phyloP scores from a whole-genome alignment of 805 yeast species.

The Candida nonsorbophila region DNA sequence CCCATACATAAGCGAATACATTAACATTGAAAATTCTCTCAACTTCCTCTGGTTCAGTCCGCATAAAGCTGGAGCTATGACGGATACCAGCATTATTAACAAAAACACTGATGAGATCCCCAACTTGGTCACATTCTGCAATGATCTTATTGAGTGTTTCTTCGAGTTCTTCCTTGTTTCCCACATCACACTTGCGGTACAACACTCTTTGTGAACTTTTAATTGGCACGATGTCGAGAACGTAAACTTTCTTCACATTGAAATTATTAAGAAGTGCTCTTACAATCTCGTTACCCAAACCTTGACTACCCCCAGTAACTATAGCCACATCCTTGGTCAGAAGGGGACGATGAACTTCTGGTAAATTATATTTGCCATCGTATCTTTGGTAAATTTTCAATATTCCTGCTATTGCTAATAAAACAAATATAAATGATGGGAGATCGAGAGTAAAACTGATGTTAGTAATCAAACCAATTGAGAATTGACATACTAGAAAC shows the following conservation, averaged over 20 bases:
- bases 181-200: slow-evolving; percentile 16
- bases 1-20: slow-evolving; percentile 24
- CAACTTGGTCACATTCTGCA: slow-evolving; percentile 6
- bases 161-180: slow-evolving; percentile 11
- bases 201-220: neutral
- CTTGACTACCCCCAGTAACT: slow-evolving; percentile 48
- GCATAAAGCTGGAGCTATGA: slow-evolving; percentile 24
- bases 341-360: too few species aligned
- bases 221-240: slow-evolving; percentile 11
- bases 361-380: neutral
- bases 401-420: too few species aligned
- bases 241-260: slow-evolving; percentile 6
- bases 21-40: slow-evolving; percentile 23
- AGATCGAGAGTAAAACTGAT: too few species aligned
- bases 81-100: slow-evolving; percentile 49
- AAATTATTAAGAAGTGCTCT: slow-evolving; percentile 16
- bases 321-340: slow-evolving; percentile 22
- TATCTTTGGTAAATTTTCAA: neutral
- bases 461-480: too few species aligned
- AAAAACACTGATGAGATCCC: slow-evolving; percentile 16
- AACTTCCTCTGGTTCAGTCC: slow-evolving; percentile 16
- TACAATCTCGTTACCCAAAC: slow-evolving; percentile 43
- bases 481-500: too few species aligned
- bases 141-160: slow-evolving; percentile 18
- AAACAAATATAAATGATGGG: too few species aligned